Conservation (phyloP, 805 yeast genomes). For the Saturnispora serradocipensis region DNA sequence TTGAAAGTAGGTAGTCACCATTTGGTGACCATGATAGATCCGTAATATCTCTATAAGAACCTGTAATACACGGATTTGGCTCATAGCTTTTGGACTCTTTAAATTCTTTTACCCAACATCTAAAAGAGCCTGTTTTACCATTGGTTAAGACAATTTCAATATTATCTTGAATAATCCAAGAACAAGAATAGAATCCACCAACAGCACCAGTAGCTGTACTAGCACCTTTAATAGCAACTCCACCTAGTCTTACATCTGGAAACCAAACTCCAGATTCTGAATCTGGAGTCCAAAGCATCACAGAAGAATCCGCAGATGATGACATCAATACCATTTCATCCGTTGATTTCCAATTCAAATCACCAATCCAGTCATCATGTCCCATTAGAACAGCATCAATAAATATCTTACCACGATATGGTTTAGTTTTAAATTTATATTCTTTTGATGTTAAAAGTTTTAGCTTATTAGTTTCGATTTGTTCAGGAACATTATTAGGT, state of each 20-base stretch:
- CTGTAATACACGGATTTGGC: conserved; percentile 55
- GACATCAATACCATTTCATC: conserved; percentile 53
- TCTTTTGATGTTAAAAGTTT: conserved; percentile 61
- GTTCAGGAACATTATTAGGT: conserved; percentile 42
- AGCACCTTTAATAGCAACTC: conserved; percentile 91
- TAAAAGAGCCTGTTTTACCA: conserved; percentile 90
- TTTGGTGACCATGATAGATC: conserved; percentile 67
- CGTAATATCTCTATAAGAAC: conserved; percentile 65
- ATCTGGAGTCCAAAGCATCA: conserved; percentile 93
- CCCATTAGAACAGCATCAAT: conserved; percentile 95
- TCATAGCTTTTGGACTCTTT: conserved; percentile 22
- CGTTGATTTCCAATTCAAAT: conserved; percentile 71
- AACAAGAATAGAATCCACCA: conserved; percentile 52
- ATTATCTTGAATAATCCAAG: conserved; percentile 49
- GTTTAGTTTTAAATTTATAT: conserved; percentile 45
- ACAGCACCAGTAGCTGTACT: conserved; percentile 96
- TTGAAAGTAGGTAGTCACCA: conserved; percentile 61
- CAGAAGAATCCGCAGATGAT: conserved; percentile 85
- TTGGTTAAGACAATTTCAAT: conserved; percentile 59
- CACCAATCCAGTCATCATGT: conserved; percentile 95
- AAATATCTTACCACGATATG: conserved; percentile 39
- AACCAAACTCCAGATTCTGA: conserved; percentile 82
- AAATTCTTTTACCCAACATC: conserved; percentile 48
- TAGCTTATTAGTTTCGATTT: conserved; percentile 37
- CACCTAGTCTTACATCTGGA: conserved; percentile 75